Evolutionary conservation across 768 basidiomycete genomes (phyloP).

Genomic region (Leccinum pellstonianum): DNA sequence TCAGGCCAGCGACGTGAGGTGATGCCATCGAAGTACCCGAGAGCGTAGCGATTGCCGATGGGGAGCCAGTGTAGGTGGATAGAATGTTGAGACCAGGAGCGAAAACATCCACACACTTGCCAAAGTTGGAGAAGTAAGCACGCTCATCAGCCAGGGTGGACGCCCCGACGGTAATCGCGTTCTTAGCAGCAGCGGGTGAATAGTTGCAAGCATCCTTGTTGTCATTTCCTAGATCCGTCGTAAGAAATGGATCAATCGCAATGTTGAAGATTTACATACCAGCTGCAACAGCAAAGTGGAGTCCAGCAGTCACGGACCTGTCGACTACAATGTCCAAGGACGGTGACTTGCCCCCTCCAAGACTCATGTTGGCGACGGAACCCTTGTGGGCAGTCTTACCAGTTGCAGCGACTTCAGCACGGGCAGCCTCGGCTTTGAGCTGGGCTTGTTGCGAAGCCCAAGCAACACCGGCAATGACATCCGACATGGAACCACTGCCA

Average conservation of each 20-base stretch:
- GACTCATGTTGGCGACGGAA: constrained; percentile 95
- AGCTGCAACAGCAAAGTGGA: constrained; percentile 97
- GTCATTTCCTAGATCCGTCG: constrained; percentile 57
- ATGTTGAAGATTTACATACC: constrained; percentile 46
- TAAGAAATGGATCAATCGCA: not conserved
- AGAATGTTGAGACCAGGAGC: constrained; percentile 90
- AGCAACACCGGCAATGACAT: constrained; percentile 85
- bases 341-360: constrained; percentile 91
- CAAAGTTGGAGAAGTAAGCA: constrained; percentile 92
- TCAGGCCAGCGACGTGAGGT: constrained; percentile 85
- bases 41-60: constrained; percentile 64
- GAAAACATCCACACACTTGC: constrained; percentile 89
- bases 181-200: constrained; percentile 87
- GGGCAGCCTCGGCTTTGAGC: constrained; percentile 57
- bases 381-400: constrained; percentile 88
- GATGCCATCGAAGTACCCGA: constrained; percentile 96
- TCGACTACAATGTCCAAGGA: constrained; percentile 86
- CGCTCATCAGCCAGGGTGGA: constrained; percentile 78
- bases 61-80: constrained; percentile 77
- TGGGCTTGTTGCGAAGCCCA: constrained; percentile 65
- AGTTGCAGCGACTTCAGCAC: constrained; percentile 63
- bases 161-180: constrained; percentile 94
- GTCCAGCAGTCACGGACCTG: constrained; percentile 74
- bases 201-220: constrained; percentile 88
- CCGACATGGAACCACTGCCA: constrained; percentile 92